phyloP scores from a whole-genome alignment of 1,139 yeast genomes.

The Kodamaea arcana region DNA sequence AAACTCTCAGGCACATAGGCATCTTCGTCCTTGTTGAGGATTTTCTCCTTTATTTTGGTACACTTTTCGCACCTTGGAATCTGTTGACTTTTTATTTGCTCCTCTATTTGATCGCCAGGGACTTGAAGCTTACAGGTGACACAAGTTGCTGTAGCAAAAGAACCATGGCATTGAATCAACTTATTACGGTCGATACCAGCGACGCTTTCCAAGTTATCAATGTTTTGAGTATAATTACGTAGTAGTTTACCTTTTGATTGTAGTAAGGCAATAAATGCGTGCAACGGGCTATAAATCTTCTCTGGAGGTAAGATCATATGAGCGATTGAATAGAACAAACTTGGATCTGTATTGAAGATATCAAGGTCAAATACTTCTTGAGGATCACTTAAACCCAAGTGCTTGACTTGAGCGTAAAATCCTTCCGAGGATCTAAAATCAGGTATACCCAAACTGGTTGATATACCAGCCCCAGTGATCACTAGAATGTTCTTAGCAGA shows the following conservation, averaged over 20 bases:
- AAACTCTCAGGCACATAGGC: constrained; percentile 39
- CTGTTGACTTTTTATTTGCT: constrained; percentile 54
- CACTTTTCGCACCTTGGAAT: constrained; percentile 77
- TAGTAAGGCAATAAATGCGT: constrained; percentile 70
- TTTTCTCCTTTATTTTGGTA: constrained; percentile 26
- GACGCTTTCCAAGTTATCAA: constrained; percentile 82
- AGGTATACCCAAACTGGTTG: constrained; percentile 89
- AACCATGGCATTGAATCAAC: constrained; percentile 92
- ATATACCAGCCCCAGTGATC: constrained; percentile 93
- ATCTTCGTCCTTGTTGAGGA: constrained; percentile 33
- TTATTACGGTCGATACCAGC: constrained; percentile 73
- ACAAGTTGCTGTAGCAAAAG: constrained; percentile 89
- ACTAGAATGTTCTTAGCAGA: constrained; percentile 66
- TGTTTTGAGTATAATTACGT: constrained; percentile 91
- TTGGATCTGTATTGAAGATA: constrained; percentile 73
- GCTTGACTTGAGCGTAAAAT: constrained; percentile 67
- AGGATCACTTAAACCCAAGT: constrained; percentile 75
- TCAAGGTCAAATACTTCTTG: constrained; percentile 88
- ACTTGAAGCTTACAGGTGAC: constrained; percentile 69
- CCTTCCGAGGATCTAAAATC: constrained; percentile 93
- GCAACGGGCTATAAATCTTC: constrained; percentile 75
- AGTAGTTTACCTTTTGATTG: constrained; percentile 77
- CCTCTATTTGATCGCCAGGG: constrained; percentile 64
- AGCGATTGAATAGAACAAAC: constrained; percentile 82
- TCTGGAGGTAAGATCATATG: constrained; percentile 83